Evolutionary conservation across 306 rosid genomes (phyloP), one percentile per base, ranked within the genome.

Genomic region (Pyrus communis): DNA sequence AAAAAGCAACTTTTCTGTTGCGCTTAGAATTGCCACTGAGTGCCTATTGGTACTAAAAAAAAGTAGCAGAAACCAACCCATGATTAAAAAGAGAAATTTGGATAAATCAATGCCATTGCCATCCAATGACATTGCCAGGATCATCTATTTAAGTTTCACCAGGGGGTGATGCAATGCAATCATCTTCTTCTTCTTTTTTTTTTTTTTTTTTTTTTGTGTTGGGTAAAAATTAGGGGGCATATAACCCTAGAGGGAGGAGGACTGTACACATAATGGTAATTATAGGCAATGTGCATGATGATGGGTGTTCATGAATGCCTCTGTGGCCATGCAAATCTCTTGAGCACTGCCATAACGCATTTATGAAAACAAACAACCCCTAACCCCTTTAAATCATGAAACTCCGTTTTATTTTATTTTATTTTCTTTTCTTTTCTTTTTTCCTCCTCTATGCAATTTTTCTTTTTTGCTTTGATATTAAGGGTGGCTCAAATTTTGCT

Each of bases 241-340:
- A 85, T 49, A 15, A 85, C 91, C 89, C 76, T 60, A 70, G 31
- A 51, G 15, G 76, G 70, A 55, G 71, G 71, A 35, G 72, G 14
- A 21, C 79, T 67, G 90, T 88, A 88, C 88, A 89, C 55, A 17
- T 90, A 86, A 89, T 91, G 88, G 98, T 90, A 96, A 91, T 96
- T 96, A 96, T 91, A 87, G 84, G 84, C 84, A 83, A 78, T 82
- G 89, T 85, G 76, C 85, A 86, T 87, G 96, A 95, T 92, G 96
- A 83, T 82, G 90, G 85, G 81, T 80, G 79, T 88, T 88, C 88
- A 89, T 92, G 91, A 92, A 84, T 88, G 96, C 92, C 82, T 79
- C 81, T 79, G 67, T 80, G 82, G 73, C 89, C 86, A 89, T 93
- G 87, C 88, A 91, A 80, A 76, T 78, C 76, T 78, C 76, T 81